These are phyloP conservation scores for Candida sojae DNA, from an alignment of 1,139 yeast species.

Conservation along the genomic window DNA sequence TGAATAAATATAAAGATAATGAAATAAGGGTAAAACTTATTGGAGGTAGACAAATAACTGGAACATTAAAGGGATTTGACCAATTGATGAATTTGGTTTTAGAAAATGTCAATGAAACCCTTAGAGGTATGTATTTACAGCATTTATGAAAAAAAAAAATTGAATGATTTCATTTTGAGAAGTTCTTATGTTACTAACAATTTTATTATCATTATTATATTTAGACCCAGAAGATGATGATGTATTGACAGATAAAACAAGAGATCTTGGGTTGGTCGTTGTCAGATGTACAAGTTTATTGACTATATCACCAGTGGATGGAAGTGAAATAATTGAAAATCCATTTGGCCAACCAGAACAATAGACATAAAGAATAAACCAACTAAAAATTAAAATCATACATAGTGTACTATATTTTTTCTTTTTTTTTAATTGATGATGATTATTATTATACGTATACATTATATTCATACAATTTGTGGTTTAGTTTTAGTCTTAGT, in stretches of 20 bases:
- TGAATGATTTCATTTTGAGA: not conserved
- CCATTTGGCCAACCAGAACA: slow-evolving; percentile 49
- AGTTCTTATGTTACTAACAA: slow-evolving; percentile 1
- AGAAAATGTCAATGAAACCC: slow-evolving; percentile 75
- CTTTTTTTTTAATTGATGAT: not conserved
- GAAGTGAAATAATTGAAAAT: slow-evolving; percentile 75
- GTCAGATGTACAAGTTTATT: slow-evolving; percentile 84
- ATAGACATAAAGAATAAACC: slow-evolving; percentile 5
- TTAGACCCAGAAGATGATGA: slow-evolving; percentile 64
- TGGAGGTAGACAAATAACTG: slow-evolving; percentile 84
- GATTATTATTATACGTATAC: not conserved
- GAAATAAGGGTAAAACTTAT: slow-evolving; percentile 75
- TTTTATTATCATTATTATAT: slow-evolving; percentile 23
- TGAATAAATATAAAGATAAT: slow-evolving; percentile 75
- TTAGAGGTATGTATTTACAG: slow-evolving; percentile 49
- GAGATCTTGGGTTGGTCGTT: slow-evolving; percentile 75
- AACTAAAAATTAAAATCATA: not conserved
- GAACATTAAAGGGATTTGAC: slow-evolving; percentile 84
- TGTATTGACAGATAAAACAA: slow-evolving; percentile 50
- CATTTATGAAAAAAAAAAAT: not conserved
- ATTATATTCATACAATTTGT: not conserved
- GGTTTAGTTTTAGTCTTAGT: not conserved
- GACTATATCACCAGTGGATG: slow-evolving; percentile 82
- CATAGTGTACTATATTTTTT: not conserved
- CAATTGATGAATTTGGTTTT: slow-evolving; percentile 91